Base-by-base conservation (phyloP, 2,329 filamentous ascomycete genomes). In the Calonectria ilicicola region DNA sequence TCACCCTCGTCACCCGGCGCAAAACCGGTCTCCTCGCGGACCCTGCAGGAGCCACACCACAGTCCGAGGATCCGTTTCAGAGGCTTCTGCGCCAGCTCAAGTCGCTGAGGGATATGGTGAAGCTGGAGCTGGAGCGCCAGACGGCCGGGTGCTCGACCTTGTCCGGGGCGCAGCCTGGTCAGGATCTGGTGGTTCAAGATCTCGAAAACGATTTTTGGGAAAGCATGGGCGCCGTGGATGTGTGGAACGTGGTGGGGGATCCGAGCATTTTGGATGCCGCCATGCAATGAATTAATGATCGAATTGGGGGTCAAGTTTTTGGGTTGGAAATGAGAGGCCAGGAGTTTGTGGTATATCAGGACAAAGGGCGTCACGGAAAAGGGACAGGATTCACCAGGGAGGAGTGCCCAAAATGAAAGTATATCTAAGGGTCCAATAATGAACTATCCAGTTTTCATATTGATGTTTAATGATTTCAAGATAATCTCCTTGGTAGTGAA, bases 1-100 rank as follows among this genome's bases (percentile, higher is more conserved):
- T 73, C 0, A 67, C 81, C 2, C 73, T 84, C 17, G 79, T 84
- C 19, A 67, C 72, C 32, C 80, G 79, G 32, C 81, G 83, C 12
- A 79, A 77, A 63, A 73, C 78, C 19, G 81, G 79, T 4, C 72
- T 79, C 2, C 73, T 78, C 17, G 74, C 76, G 5, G 74, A 70
- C 14, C 46, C 71, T 21, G 65, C 67, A 10, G 65, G 63, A 67
- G 53, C 56, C 29, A 21, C 71, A 5, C 40, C 58, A 5, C 74
- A 74, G 32, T 70, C 74, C 0, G 79, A 82, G 27, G 83, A 84
- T 44, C 83, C 82, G 1, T 76, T 84, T 29, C 81, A 80, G 66
- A 76, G 81, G 42, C 75, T 84, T 32, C 67, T 81, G 23, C 76
- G 79, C n/a, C 76, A 84, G 51, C 77, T 84, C 9, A 79, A 75